Percentiles rank a stretch among this genome's conserved stretches.
These are phyloP conservation scores for Macrolepiota albuminosa DNA, from an alignment of 768 basidiomycete species.

Conservation along the genomic window DNA sequence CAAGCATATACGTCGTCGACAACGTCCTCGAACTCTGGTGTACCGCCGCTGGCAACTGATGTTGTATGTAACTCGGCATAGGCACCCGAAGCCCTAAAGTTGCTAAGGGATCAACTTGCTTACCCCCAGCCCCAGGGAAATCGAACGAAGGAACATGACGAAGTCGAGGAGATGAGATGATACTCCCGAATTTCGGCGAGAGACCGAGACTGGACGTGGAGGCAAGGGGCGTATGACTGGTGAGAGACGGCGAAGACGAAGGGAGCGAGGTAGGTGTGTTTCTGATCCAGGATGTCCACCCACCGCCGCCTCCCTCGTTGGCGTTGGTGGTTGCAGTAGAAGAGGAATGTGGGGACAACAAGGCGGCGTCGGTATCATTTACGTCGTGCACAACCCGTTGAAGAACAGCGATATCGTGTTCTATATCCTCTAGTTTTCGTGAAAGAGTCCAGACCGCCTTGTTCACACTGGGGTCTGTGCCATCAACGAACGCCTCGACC, in stretches of 20 bases:
- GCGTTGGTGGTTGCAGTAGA: neutral
- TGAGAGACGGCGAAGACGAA: neutral
- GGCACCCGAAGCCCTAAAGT: slow-evolving; percentile 50
- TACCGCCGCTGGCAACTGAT: slow-evolving; percentile 6
- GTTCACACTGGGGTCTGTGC: slow-evolving; percentile 41
- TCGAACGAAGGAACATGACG: slow-evolving; percentile 44
- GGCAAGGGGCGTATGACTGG: slow-evolving; percentile 26
- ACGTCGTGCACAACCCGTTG: slow-evolving; percentile 50
- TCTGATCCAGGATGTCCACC: slow-evolving; percentile 60
- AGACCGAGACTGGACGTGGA: slow-evolving; percentile 21
- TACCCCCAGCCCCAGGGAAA: slow-evolving; percentile 14
- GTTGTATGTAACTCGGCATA: slow-evolving; percentile 43
- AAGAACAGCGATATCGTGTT: slow-evolving; percentile 71
- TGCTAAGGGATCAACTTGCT: slow-evolving; percentile 35
- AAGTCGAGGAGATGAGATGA: slow-evolving; percentile 62
- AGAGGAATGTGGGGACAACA: slow-evolving; percentile 6
- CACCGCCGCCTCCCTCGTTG: slow-evolving; percentile 24
- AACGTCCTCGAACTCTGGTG: slow-evolving; percentile 40
- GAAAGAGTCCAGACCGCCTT: slow-evolving; percentile 45
- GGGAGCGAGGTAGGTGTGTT: slow-evolving; percentile 5
- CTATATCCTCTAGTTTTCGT: slow-evolving; percentile 64
- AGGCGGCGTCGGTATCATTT: slow-evolving; percentile 22
- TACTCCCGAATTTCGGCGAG: slow-evolving; percentile 62
- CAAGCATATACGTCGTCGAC: slow-evolving; percentile 63
- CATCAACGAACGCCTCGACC: slow-evolving; percentile 52